Percentiles rank a stretch among this genome's conserved stretches.
Conservation (phyloP, 148 eudicot species). For the Linanthus parryae region DNA sequence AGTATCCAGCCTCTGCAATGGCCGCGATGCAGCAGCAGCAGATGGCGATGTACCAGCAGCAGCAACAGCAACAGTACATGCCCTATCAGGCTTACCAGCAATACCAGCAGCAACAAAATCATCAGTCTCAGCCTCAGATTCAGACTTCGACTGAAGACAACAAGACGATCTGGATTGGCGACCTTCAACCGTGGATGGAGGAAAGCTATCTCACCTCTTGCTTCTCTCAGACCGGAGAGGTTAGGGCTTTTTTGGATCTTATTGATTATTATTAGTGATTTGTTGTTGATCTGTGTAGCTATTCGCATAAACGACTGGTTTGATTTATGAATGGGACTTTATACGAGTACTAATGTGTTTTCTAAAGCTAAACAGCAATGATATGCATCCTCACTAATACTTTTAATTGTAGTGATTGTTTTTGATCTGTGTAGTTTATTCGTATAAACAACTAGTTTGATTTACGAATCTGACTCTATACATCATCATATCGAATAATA, state of each 20-base stretch:
- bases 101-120: slow-evolving; percentile 10
- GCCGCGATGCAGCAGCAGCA: slow-evolving; percentile 30
- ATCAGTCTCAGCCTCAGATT: slow-evolving; percentile 14
- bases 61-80: slow-evolving; percentile 38
- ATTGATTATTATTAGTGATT: no score
- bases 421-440: no score
- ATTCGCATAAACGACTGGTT: no score
- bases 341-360: no score
- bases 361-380: no score
- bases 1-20: slow-evolving; percentile 13
- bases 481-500: no score
- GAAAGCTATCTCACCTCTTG: slow-evolving; percentile 36
- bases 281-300: no score
- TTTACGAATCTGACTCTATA: no score
- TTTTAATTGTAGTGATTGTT: no score
- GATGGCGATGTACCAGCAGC: slow-evolving; percentile 19
- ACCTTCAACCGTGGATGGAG: slow-evolving; percentile 57
- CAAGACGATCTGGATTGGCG: slow-evolving; percentile 55
- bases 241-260: slow-evolving; percentile 13
- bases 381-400: no score
- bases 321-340: no score
- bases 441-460: no score
- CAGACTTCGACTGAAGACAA: slow-evolving; percentile 34
- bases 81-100: slow-evolving; percentile 18
- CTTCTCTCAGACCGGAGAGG: slow-evolving; percentile 45